Percentiles rank a stretch among this genome's conserved stretches.
phyloP scores from a whole-genome alignment of 495 filamentous ascomycete species.

The Penicillium lividum region DNA sequence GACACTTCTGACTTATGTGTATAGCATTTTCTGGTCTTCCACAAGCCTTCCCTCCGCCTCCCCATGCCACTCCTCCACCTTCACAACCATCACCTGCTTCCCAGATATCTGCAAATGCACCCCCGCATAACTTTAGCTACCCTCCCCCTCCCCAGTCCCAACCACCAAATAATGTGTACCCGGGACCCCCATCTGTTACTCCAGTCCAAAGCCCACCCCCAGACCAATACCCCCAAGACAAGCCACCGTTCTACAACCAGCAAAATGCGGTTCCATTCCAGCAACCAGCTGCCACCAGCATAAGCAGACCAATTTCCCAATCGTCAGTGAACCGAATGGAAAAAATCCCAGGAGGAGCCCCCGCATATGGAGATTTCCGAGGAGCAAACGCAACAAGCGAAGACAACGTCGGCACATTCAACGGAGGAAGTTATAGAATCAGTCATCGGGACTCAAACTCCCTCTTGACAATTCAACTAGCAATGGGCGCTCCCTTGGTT shows the following conservation, averaged over 20 bases:
- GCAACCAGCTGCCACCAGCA: conserved; percentile 8
- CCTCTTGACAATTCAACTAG: conserved; percentile 83
- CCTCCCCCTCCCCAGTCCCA: conserved; percentile 37
- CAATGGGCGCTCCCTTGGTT: conserved; percentile 80
- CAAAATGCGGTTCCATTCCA: conserved; percentile 6
- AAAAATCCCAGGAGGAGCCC: conserved; percentile 47
- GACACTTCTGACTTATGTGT: neutral
- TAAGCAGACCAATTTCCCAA: conserved; percentile 15
- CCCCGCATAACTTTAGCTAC: conserved; percentile 36
- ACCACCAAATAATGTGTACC: conserved; percentile 10
- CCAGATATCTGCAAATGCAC: conserved; percentile 23
- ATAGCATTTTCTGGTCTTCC: conserved; percentile 14
- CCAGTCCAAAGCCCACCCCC: neutral
- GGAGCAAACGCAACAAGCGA: conserved; percentile 57
- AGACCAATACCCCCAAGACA: neutral
- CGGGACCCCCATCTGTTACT: conserved; percentile 18
- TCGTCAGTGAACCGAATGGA: conserved; percentile 25
- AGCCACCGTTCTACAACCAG: conserved; percentile 5
- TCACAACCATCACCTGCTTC: neutral
- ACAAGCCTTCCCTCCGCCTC: neutral
- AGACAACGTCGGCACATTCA: conserved; percentile 92
- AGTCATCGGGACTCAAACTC: conserved; percentile 92
- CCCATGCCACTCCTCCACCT: neutral
- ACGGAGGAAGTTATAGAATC: conserved; percentile 90
- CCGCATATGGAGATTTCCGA: conserved; percentile 53